These are phyloP conservation scores for Chrysanthemum seticuspe DNA, from an alignment of 129 eudicot species.

Conservation along the genomic window DNA sequence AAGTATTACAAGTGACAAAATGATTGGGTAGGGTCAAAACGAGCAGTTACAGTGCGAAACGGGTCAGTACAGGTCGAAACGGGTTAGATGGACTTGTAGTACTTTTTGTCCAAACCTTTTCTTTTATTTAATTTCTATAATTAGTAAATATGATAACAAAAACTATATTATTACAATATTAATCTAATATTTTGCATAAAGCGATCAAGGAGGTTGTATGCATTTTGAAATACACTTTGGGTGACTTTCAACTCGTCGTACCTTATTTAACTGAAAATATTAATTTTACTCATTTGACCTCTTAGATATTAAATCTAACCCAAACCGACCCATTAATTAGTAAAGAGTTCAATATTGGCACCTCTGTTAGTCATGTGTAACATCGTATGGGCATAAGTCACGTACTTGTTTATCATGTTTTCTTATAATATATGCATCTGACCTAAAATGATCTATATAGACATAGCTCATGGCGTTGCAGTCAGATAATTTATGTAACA, in stretches of 20 bases:
- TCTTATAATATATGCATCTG: conserved; percentile 11
- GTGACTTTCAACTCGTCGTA: neutral
- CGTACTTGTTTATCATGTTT: neutral
- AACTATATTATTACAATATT: neutral
- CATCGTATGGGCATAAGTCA: conserved; percentile 1
- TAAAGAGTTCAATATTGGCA: neutral
- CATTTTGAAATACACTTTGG: neutral
- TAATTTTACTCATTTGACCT: neutral
- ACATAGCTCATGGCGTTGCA: conserved; percentile 10
- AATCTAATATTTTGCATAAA: neutral
- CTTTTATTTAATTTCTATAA: neutral
- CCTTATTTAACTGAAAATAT: neutral
- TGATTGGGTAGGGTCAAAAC: neutral
- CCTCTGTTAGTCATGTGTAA: conserved; percentile 3
- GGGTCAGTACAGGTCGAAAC: neutral
- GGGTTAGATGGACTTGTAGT: neutral
- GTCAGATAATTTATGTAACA: neutral
- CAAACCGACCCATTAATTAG: neutral
- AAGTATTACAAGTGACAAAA: neutral
- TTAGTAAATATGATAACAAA: conserved; percentile 2
- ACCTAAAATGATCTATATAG: conserved; percentile 2
- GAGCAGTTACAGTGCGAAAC: neutral
- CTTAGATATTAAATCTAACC: neutral
- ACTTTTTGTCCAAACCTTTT: neutral
- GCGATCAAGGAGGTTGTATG: neutral